Base-by-base conservation (phyloP, 2,329 filamentous ascomycete species). In the Mycogone perniciosa region DNA sequence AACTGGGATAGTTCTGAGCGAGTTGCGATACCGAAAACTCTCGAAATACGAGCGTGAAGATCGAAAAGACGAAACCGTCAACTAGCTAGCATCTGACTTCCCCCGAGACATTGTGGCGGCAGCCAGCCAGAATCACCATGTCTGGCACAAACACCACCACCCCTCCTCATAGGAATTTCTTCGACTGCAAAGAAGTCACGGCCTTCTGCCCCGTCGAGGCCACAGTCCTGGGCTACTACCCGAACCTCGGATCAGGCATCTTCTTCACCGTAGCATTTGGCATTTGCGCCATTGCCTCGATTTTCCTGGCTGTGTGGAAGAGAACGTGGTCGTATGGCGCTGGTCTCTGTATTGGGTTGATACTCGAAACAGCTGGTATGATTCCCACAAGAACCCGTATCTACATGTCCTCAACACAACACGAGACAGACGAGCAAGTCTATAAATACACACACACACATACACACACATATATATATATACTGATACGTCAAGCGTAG, bases 221-320 rank as follows among this genome's bases (percentile, higher is more conserved):
- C 31, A 81, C 78, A 3, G 76, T 79, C 9, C 66, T 79, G 33
- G 78, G 78, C 44, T 83, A 83, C 65, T 71, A 72, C 33, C 80
- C 80, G 6, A 80, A 77, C 57, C 60, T 73, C n/a, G 74, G 75
- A 44, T 74, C 78, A 56, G 80, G 81, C 62, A 68, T 73, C 57
- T 76, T 82, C 60, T 78, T 80, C 61, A 66, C 73, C 39, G 64
- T 72, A 46, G 70, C 67, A 20, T 83, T 80, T 53, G 76, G 68
- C 6, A 37, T 76, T 3, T 67, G 70, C 6, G 59, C 70, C 7
- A 42, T 80, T 30, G 65, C 62, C 7, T 68, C 77, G 29, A 43
- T 76, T 13, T 61, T 57, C 35, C 55, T 75, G 7, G 77, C 77
- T 5, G 57, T 76, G 10, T 71, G 71, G 66, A 75, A 76, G 59